These are phyloP conservation scores for Apocynum venetum DNA, from an alignment of 257 asterid species.

Conservation along the genomic window DNA sequence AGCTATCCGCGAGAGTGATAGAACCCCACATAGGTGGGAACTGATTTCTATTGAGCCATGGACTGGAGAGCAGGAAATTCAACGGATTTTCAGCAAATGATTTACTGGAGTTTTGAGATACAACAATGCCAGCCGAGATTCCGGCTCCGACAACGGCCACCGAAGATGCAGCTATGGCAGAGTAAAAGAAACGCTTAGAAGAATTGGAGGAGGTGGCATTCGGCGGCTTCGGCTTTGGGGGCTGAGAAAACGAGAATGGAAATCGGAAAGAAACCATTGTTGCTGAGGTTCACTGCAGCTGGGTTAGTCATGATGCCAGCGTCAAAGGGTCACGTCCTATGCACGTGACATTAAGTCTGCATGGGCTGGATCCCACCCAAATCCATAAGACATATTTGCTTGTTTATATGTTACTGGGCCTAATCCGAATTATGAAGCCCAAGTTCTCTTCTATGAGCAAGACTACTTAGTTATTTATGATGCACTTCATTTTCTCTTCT, in stretches of 20 bases:
- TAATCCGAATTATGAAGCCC: no score
- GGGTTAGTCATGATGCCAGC: background rate
- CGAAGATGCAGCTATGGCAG: conserved; percentile 38
- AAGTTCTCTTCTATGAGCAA: no score
- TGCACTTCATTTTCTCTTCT: no score
- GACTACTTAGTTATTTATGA: no score
- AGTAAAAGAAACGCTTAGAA: conserved; percentile 24
- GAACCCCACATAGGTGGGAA: conserved; percentile 61
- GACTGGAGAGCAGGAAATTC: conserved; percentile 37
- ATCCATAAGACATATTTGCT: background rate
- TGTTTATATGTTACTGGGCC: background rate
- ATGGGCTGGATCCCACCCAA: background rate
- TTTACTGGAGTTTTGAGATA: conserved; percentile 35
- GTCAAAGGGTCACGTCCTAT: background rate
- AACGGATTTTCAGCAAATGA: conserved; percentile 40
- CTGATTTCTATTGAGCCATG: conserved; percentile 19
- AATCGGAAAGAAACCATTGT: conserved; percentile 70
- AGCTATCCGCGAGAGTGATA: conserved; percentile 45
- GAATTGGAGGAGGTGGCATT: conserved; percentile 30
- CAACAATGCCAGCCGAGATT: conserved; percentile 39
- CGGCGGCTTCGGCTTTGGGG: conserved; percentile 44
- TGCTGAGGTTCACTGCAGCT: background rate
- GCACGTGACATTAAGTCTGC: background rate
- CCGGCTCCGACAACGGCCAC: conserved; percentile 31
- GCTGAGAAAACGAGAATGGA: conserved; percentile 89